Percentiles rank a stretch among this genome's conserved stretches.
Conservation (phyloP, 441 rosid species). For the Melastoma candidum region DNA sequence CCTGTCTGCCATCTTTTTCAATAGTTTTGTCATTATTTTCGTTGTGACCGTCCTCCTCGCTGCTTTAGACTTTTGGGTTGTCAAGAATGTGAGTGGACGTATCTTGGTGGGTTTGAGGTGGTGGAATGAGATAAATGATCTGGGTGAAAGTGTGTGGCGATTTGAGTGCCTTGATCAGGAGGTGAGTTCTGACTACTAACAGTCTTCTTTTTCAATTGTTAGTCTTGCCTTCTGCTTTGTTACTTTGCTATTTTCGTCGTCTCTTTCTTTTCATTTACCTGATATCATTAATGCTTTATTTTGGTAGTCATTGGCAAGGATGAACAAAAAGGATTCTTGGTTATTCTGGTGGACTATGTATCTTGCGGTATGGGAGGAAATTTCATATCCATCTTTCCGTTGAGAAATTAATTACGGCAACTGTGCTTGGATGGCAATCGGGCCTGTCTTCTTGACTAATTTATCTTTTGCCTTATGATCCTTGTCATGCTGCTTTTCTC, state of each 20-base stretch:
- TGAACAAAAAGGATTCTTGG: slow-evolving; percentile 99
- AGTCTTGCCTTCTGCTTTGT: no score
- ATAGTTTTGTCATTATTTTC: slow-evolving; percentile 88
- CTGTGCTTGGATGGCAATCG: no score
- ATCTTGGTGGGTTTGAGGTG: slow-evolving; percentile 97
- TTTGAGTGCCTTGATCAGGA: slow-evolving; percentile 98
- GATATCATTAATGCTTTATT: no score
- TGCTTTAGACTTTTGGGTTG: slow-evolving; percentile 98
- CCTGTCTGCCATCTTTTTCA: slow-evolving; percentile 75
- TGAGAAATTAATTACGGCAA: no score
- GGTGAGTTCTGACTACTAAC: slow-evolving; percentile 31
- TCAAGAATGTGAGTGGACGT: slow-evolving; percentile 98
- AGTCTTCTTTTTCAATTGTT: no score
- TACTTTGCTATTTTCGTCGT: no score
- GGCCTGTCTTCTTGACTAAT: not conserved
- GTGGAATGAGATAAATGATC: slow-evolving; percentile 99
- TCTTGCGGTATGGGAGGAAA: slow-evolving; percentile 52
- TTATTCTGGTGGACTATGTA: slow-evolving; percentile 99
- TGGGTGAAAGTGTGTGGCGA: slow-evolving; percentile 97
- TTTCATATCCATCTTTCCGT: not conserved
- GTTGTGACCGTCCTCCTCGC: slow-evolving; percentile 96
- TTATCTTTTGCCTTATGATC: slow-evolving; percentile 1
- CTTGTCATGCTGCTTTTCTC: slow-evolving; percentile 5
- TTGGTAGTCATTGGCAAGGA: slow-evolving; percentile 72
- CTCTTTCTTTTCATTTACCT: no score